phyloP scores from a whole-genome alignment of 805 yeast genomes.

The Lachancea nothofagi region DNA sequence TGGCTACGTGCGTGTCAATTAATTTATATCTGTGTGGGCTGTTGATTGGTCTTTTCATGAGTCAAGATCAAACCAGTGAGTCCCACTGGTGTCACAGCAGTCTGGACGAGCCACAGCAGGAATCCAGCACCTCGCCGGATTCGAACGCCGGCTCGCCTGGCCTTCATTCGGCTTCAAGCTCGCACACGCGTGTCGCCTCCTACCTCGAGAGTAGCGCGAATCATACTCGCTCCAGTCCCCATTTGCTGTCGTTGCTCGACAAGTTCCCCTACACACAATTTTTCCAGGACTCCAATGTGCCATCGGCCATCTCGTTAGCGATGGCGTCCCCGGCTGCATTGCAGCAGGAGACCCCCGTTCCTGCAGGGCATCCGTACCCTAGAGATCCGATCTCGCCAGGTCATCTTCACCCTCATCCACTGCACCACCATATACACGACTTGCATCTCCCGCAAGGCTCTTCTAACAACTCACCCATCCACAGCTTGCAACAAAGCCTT shows the following conservation, averaged over 20 bases:
- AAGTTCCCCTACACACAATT: constrained; percentile 7
- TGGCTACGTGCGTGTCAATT: too few relatives aligned
- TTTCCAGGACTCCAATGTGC: neutral
- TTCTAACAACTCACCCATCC: too few relatives aligned
- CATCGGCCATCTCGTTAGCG: neutral
- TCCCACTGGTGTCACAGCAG: neutral
- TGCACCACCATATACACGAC: too few relatives aligned
- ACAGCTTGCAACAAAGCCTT: too few relatives aligned
- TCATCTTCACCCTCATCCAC: too few relatives aligned
- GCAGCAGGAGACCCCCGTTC: neutral
- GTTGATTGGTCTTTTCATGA: too few relatives aligned
- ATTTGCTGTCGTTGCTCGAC: neutral
- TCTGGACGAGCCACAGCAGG: too few relatives aligned
- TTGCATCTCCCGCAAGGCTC: too few relatives aligned
- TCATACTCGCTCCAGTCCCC: neutral
- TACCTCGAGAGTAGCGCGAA: neutral
- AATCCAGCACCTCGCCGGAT: too few relatives aligned
- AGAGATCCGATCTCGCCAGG: too few relatives aligned
- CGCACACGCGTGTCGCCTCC: neutral
- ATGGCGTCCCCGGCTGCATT: neutral
- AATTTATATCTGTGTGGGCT: too few relatives aligned
- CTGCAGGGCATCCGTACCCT: too few relatives aligned
- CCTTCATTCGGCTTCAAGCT: neutral
- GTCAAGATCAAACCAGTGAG: neutral
- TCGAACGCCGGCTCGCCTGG: neutral